Evolutionary conservation across 352 stramenopile species (phyloP), one percentile per base, ranked within the genome.

Genomic region (Globisporangium ultimum): DNA sequence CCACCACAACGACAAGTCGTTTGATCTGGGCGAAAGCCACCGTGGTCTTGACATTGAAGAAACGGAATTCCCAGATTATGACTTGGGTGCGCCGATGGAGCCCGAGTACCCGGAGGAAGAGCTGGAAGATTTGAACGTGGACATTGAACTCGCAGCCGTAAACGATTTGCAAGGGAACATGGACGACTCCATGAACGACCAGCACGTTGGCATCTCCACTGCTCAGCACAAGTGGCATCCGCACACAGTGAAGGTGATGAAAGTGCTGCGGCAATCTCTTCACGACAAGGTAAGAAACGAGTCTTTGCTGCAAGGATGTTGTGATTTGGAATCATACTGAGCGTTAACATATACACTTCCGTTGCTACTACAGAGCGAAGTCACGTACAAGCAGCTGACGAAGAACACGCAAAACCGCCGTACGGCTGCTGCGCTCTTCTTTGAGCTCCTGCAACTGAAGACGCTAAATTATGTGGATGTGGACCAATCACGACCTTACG

Each of bases 371-470:
- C 58, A 86, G 67, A 74, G 84, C 2, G 71, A 88, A 32, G 76
- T 95, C 34, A 94, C 81, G 18, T 96, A 95, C 75, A 85, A 93
- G 45, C 76, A 91, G 43, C 68, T 97, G 8, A 93, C 87, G 0
- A 89, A 93, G 60, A 78, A 87, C 45, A 94, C 82, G 6, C 72
- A 87, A 49, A 93, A 71, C 59, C 78, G 85, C 60, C 74, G 94
- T 47, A 98, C 91, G 49, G 96, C 94, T 21, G 89, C 93, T 12
- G 92, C 85, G 46, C 79, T 98, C 41, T 99, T 99, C 71, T 98
- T 99, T 61, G 95, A 99, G 69, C 78, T 98, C 17, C 81, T 99
- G 2, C 88, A 98, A 71, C 78, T 99, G n/a, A 98, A 99, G 74
- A 98, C 96, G 4, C 95, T 98, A 66, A 95, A 99, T 76, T 99